Percentiles rank a stretch among this genome's conserved stretches.
These are phyloP conservation scores for Meyerozyma athensensis DNA, from an alignment of 1,139 yeast species.

Conservation along the genomic window DNA sequence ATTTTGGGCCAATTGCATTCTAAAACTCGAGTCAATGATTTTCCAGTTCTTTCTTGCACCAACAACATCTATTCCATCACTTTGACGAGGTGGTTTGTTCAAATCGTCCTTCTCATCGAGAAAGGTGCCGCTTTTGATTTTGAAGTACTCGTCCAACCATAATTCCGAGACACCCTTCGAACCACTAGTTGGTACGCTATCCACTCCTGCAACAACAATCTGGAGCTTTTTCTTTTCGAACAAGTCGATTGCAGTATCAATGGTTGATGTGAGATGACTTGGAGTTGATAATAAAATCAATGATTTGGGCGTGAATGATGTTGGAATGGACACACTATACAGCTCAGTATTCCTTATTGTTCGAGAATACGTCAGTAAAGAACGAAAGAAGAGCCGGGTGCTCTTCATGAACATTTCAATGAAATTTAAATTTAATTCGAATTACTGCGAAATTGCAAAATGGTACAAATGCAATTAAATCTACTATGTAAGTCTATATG, in stretches of 20 bases:
- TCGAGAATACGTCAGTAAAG: conserved; percentile 11
- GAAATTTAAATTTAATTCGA: too few species aligned
- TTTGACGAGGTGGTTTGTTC: conserved; percentile 19
- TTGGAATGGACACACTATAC: conserved; percentile 13
- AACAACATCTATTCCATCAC: conserved; percentile 33
- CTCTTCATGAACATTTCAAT: too few species aligned
- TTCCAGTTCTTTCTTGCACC: conserved; percentile 39
- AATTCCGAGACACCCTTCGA: conserved; percentile 44
- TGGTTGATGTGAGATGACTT: conserved; percentile 41
- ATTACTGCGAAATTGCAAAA: too few species aligned
- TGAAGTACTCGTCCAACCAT: conserved; percentile 37
- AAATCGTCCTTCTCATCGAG: conserved; percentile 24
- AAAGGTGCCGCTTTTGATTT: conserved; percentile 17
- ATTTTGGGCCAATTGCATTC: conserved; percentile 16
- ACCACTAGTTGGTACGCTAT: conserved; percentile 36
- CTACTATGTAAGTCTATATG: background rate
- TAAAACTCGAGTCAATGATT: conserved; percentile 22
- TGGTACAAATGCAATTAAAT: too few species aligned
- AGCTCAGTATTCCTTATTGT: conserved; percentile 20
- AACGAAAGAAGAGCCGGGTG: conserved; percentile 9
- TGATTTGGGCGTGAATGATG: conserved; percentile 18
- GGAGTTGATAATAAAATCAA: conserved; percentile 18
- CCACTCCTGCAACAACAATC: conserved; percentile 46
- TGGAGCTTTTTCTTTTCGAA: conserved; percentile 29
- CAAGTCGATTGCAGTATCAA: conserved; percentile 29